phyloP scores from a whole-genome alignment of 2,329 filamentous ascomycete species.

The Fusarium sp. region DNA sequence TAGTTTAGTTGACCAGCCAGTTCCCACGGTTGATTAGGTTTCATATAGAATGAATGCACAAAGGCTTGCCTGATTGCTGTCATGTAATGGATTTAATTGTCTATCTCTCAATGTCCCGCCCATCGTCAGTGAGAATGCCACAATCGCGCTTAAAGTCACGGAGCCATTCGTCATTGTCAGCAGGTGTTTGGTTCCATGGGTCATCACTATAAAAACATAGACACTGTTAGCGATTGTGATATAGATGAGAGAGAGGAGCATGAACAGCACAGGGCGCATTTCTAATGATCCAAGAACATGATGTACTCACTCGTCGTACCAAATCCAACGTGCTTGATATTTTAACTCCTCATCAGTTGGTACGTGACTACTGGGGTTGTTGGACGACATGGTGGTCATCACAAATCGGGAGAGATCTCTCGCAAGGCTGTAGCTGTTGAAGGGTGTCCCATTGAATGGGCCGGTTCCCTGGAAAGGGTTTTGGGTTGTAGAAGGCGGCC shows the following conservation, averaged over 20 bases:
- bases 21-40: background rate
- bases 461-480: background rate
- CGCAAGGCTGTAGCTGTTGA: conserved; percentile 26
- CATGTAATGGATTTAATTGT: background rate
- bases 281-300: background rate
- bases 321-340: conserved; percentile 46
- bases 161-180: background rate
- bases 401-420: conserved; percentile 33
- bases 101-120: background rate
- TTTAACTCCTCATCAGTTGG: conserved; percentile 50
- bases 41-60: background rate
- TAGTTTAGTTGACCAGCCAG: background rate
- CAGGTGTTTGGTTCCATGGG: background rate
- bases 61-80: background rate
- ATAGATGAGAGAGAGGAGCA: no score
- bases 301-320: conserved; percentile 36
- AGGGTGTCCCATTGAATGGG: background rate
- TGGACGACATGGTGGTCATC: conserved; percentile 42
- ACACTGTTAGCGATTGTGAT: background rate
- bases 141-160: background rate
- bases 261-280: background rate
- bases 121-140: background rate
- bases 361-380: conserved; percentile 36
- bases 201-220: background rate
- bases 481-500: no score